A percentile compares a stretch with the other conserved stretches of the same genome.
These are phyloP conservation scores for Paragyromitra xinjiangensis DNA, from an alignment of 495 filamentous ascomycete species.

Conservation along the genomic window DNA sequence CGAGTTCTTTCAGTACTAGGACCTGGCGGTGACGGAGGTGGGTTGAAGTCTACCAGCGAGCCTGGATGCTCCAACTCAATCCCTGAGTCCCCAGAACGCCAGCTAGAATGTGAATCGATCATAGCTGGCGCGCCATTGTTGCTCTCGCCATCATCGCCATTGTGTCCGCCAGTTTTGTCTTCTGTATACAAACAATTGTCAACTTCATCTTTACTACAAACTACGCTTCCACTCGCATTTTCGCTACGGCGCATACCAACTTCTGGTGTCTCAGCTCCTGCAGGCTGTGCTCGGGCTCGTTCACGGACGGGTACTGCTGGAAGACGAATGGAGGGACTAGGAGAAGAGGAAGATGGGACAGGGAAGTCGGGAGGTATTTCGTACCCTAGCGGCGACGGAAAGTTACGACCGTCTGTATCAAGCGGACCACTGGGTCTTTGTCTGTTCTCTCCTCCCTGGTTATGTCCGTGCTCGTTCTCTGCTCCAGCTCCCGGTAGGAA, in stretches of 20 bases:
- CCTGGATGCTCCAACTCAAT: constrained; percentile 33
- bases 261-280: background rate
- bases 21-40: background rate
- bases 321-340: background rate
- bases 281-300: background rate
- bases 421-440: background rate
- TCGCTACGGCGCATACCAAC: background rate
- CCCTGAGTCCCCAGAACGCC: background rate
- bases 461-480: background rate
- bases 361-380: background rate
- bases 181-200: background rate
- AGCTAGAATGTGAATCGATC: background rate
- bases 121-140: background rate
- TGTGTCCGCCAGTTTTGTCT: background rate
- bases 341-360: background rate
- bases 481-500: background rate
- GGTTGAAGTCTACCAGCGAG: constrained; percentile 35
- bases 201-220: background rate
- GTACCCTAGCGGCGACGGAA: background rate
- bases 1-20: background rate
- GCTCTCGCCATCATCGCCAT: background rate
- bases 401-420: background rate
- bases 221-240: background rate
- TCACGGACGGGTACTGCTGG: background rate
- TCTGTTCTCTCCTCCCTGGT: background rate